Base-by-base conservation (phyloP, 139 green algal genomes). In the Chlamydomonas asymmetrica region DNA sequence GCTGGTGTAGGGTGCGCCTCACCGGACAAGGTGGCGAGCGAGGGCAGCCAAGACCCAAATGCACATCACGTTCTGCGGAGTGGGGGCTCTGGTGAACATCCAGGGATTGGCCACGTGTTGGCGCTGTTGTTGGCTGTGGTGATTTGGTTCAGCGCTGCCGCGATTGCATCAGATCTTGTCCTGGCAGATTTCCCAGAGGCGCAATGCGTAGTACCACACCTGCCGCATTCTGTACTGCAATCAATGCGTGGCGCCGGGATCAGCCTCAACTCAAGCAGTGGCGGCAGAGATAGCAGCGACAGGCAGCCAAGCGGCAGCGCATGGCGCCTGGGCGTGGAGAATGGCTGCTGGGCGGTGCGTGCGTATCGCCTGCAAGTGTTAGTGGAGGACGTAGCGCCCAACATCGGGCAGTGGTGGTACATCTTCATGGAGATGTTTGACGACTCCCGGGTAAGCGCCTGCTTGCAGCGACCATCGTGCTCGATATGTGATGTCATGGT, bases 401-500 rank as follows among this genome's bases (percentile, higher is more conserved):
- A 92, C 62, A 86, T 95, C 25, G 90, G 90, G 2, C 80, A 93
- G 77, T 89, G 78, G 66, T 95, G 90, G 90, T 94, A 92, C 76
- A 89, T 97, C 62, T 90, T 92, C 54, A 84, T 88, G 5, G 83
- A 94, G 85, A 84, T 89, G 62, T 94, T 94, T 50, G 63, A 86
- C 2, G 52, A 82, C 27, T 90, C 90, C 56, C n/a, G 56, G 56
- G 38, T 7, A 29, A 63, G 56, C 56, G 56, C n/a, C 6, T 63
- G 27, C 56, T 29, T 29, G n/a, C 56, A 25, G 56, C 56, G 56
- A n/a, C n/a, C n/a, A n/a, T n/a, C n/a, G n/a, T n/a, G n/a, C n/a
- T n/a, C n/a, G n/a, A n/a, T n/a, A n/a, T n/a, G n/a, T n/a, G n/a
- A n/a, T n/a, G n/a, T n/a, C n/a, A n/a, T n/a, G n/a, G n/a, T n/a